Percentiles rank a stretch among this genome's conserved stretches.
phyloP scores from a whole-genome alignment of 2,329 filamentous ascomycete genomes.

The Dothidotthia symphoricarpi region DNA sequence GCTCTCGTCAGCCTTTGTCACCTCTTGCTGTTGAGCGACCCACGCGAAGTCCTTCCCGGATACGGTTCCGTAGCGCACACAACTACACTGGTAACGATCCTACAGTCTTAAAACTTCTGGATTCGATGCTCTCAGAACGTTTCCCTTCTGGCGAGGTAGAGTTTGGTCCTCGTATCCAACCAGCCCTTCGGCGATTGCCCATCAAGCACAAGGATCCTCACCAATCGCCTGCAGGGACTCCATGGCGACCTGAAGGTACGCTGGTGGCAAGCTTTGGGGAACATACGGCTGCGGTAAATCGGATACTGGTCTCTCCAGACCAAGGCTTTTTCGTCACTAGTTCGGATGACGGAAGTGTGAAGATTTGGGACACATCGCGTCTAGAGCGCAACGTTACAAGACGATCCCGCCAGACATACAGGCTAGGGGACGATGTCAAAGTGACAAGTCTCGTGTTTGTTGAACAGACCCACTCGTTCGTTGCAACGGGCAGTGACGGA shows the following conservation, averaged over 20 bases:
- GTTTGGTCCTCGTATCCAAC: conserved; percentile 77
- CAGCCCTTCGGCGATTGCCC: conserved; percentile 56
- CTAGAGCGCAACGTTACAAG: conserved; percentile 90
- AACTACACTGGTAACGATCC: conserved; percentile 79
- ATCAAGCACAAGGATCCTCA: conserved; percentile 57
- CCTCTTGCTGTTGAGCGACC: conserved; percentile 36
- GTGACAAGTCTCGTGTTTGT: conserved; percentile 86
- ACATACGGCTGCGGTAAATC: conserved; percentile 77
- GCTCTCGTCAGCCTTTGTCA: conserved; percentile 28
- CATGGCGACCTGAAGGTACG: conserved; percentile 81
- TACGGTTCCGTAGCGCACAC: conserved; percentile 65
- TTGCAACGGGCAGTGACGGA: conserved; percentile 86
- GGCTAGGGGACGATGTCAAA: conserved; percentile 66
- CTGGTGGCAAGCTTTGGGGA: conserved; percentile 87
- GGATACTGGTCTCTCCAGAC: conserved; percentile 80
- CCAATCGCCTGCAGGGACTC: conserved; percentile 50
- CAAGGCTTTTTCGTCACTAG: conserved; percentile 93
- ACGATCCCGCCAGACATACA: conserved; percentile 81
- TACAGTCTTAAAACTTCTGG: conserved; percentile 63
- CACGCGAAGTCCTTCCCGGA: conserved; percentile 33
- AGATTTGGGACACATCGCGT: conserved; percentile 87
- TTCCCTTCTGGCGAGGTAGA: conserved; percentile 61
- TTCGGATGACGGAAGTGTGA: conserved; percentile 86
- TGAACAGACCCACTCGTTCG: conserved; percentile 89
- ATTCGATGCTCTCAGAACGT: conserved; percentile 75